Base-by-base conservation (phyloP, 2,329 filamentous ascomycete species). In the Aureobasidium leucospermi region DNA sequence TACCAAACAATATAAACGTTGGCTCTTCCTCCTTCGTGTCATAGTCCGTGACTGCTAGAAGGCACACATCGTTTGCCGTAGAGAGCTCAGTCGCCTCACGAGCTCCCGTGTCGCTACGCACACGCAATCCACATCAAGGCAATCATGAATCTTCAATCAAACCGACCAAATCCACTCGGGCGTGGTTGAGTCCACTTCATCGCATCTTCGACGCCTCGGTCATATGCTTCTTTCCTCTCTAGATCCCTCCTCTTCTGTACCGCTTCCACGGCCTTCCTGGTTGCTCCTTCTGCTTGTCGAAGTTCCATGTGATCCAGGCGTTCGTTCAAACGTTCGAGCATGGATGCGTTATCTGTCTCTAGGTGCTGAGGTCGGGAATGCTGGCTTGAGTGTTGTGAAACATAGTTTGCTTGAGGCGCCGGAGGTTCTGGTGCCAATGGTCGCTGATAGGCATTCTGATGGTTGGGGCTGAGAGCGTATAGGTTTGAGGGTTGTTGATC, bases 181-280 rank as follows among this genome's bases (percentile, higher is more conserved):
- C 32, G 46, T 38, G 31, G 31, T 23, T 52, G 8, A 13, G 8
- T 52, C 48, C 48, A 52, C 36, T 32, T 34, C 55, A 58, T 47
- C 19, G 42, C 55, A 32, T 58, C 55, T 9, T 58, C 34, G 3
- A 58, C n/a, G 7, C 55, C 55, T 16, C 34, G 23, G 6, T 48
- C 55, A 11, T 58, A 58, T 5, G 55, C 55, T 16, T 48, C 55
- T 5, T 39, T 48, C 43, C n/a, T 58, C 4, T 58, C 55, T 43
- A 29, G 6, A 9, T 58, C 55, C 15, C 42, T 23, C 15, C 55
- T 48, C 28, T 58, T 48, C 36, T 48, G 32, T 15, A 23, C 55
- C 15, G 34, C 55, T n/a, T 58, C 43, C 15, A 39, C 43, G 1
- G 32, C 55, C 31, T 46, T 39, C 9, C 43, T 47, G 29, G 42